Percentiles rank a stretch among this genome's conserved stretches.
Conservation (phyloP, 352 stramenopile genomes). For the Pythium dissotocum region DNA sequence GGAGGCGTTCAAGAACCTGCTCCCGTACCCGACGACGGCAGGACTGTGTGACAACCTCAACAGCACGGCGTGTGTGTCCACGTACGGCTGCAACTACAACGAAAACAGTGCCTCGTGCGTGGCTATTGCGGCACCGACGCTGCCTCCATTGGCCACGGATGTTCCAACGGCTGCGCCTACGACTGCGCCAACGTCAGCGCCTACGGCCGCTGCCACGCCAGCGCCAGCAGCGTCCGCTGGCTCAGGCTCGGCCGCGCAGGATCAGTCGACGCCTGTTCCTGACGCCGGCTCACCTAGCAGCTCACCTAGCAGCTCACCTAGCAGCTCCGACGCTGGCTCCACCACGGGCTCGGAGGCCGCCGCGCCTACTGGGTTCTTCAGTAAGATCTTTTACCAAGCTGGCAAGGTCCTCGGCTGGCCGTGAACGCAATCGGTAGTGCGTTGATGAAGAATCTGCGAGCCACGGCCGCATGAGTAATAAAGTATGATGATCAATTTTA, state of each 20-base stretch:
- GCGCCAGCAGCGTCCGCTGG: background rate
- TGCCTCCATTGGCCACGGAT: background rate
- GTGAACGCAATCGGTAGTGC: background rate
- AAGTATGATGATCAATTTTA: background rate
- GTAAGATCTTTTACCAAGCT: background rate
- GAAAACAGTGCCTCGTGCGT: background rate
- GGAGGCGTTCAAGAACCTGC: background rate
- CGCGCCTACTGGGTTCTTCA: background rate
- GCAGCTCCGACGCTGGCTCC: background rate
- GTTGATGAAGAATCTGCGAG: too few relatives aligned
- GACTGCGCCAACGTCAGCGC: background rate
- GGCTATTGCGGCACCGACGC: background rate
- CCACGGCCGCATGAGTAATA: background rate
- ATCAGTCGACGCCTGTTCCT: too few relatives aligned
- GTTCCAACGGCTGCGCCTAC: background rate
- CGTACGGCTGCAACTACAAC: slow-evolving; percentile 2
- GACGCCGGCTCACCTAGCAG: too few relatives aligned
- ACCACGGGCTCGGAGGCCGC: background rate
- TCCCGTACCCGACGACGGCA: background rate
- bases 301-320: too few relatives aligned
- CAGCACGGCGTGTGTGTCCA: background rate
- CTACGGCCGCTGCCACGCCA: background rate
- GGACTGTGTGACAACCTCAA: background rate
- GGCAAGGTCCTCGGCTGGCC: background rate
- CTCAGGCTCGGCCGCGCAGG: too few relatives aligned